phyloP scores from a whole-genome alignment of 768 basidiomycete genomes.

The Boletus huronensis region DNA sequence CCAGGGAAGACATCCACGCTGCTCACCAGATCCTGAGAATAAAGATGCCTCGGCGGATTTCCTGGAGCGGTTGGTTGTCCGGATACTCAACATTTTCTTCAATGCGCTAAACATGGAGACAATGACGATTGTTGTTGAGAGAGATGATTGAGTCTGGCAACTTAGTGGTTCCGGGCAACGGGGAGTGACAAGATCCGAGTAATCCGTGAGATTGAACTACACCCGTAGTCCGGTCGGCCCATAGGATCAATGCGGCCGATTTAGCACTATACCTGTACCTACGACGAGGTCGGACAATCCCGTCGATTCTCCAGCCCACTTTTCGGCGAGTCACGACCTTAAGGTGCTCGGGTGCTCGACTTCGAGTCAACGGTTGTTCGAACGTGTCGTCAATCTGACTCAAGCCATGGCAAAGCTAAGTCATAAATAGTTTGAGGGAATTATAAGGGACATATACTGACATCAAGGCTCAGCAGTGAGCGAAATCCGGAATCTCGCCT shows the following conservation, averaged over 20 bases:
- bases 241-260: no score
- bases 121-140: background rate
- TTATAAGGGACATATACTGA: background rate
- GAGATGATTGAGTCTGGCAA: background rate
- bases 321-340: no score
- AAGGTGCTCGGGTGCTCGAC: background rate
- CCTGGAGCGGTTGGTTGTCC: background rate
- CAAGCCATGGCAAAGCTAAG: background rate
- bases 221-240: no score
- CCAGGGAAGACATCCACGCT: background rate
- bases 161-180: no score
- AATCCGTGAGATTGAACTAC: no score
- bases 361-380: background rate
- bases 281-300: no score
- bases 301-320: no score
- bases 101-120: constrained; percentile 15
- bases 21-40: constrained; percentile 27
- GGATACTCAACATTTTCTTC: constrained; percentile 3
- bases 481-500: background rate
- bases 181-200: no score
- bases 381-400: background rate
- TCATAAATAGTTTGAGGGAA: no score
- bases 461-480: background rate
- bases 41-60: background rate
- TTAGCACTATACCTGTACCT: no score